Base-by-base conservation (phyloP, 495 filamentous ascomycete genomes). In the Penicillium silybi region DNA sequence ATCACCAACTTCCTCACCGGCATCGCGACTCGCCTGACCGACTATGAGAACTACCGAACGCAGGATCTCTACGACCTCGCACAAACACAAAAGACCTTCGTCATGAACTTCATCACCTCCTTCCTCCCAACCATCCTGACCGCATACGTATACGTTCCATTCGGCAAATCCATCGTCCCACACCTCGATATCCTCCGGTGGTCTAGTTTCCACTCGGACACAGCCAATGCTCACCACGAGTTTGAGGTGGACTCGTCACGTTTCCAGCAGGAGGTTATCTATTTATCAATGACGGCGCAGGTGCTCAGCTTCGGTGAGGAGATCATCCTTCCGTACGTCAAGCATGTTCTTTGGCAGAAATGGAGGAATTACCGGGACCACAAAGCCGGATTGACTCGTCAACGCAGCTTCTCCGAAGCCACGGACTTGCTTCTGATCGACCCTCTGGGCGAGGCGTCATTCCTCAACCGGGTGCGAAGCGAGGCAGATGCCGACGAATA, bases 81-180 rank as follows among this genome's bases (percentile, higher is more conserved):
- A 1, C 82, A 96, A 60, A 90, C 91, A 2, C 79, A 84, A 48
- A 98, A 98, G 71, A 84, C 91, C 11, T 97, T 98, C 61, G 81
- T 97, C 15, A 80, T 98, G 64, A 95, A 96, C 72, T 95, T 97
- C 64, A 93, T 98, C 68, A 96, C 89, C 15, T 91, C 92, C 0
- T 98, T 96, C 63, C 80, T 96, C 4, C 87, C 89, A 0, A 86
- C 96, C 27, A 86, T 96, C 66, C 76, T 98, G 3, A 97, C 92
- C 0, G 91, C 93, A 3, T 98, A 96, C 60, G 83, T 97, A 45
- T 98, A 98, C 56, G 89, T 98, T 13, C 93, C 92, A 0, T 98
- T 98, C 66, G 93, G 87, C 9, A 82, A 80, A 52, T 58, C 86
- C 34, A 81, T 98, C 34, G 84, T 95, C 0, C 92, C 93, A 0